phyloP scores from a whole-genome alignment of 2,329 filamentous ascomycete species.

The Exophiala mesophila region DNA sequence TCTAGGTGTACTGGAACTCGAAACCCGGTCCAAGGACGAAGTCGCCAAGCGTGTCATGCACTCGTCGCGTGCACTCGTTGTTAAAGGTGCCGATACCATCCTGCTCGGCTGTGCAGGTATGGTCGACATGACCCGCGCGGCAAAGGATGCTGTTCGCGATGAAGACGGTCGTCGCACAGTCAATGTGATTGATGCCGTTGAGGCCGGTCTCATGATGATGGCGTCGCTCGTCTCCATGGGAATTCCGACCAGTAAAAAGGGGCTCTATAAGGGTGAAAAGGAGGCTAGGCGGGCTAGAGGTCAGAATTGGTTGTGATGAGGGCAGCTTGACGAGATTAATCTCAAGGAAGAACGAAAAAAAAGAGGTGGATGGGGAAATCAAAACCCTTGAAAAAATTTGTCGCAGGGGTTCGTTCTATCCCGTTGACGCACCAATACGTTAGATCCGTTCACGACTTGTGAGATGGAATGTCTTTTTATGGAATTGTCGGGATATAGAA shows the following conservation, averaged over 20 bases:
- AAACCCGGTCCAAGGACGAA: constrained; percentile 34
- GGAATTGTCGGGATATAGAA: no score
- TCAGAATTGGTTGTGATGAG: constrained; percentile 28
- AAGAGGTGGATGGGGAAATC: no score
- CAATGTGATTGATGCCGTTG: constrained; percentile 50
- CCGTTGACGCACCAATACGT: no score
- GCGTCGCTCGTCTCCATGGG: constrained; percentile 28
- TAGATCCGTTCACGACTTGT: no score
- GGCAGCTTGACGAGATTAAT: no score
- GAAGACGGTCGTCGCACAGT: constrained; percentile 33
- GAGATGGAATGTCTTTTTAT: no score
- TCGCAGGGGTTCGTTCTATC: no score
- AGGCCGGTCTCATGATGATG: constrained; percentile 35
- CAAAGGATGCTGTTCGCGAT: constrained; percentile 44
- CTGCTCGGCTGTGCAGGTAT: constrained; percentile 48
- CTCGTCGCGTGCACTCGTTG: constrained; percentile 38
- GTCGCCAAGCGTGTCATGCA: constrained; percentile 38
- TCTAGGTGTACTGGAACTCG: constrained; percentile 43
- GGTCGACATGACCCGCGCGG: constrained; percentile 43
- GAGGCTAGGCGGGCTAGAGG: constrained; percentile 27
- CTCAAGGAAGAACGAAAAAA: no score
- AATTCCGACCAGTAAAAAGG: constrained; percentile 30
- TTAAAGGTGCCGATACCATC: constrained; percentile 40
- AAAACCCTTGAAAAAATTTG: no score
- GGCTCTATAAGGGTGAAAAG: constrained; percentile 29